A percentile compares a stretch with the other conserved stretches of the same genome.
Conservation (phyloP, 78 protist species). For the Pelomyxa schiedti region DNA sequence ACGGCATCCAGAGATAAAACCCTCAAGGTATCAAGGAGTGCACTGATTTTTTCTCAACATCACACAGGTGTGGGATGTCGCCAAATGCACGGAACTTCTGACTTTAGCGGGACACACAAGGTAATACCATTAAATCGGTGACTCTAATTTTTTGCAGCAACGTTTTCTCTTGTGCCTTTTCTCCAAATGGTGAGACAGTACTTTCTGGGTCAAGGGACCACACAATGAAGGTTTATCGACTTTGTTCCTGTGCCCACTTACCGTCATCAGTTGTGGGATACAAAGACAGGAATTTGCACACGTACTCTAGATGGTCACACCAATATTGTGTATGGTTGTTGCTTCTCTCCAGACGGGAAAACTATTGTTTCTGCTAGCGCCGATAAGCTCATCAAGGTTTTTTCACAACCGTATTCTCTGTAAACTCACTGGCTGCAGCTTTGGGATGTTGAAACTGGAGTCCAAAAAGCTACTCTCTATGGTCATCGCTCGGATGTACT, state of each 20-base stretch:
- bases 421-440: not conserved
- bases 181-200: not conserved
- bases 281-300: no score
- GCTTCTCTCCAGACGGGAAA: not conserved
- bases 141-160: no score
- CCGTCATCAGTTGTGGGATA: no score
- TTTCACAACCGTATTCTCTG: not conserved
- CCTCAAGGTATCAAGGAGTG: not conserved
- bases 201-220: not conserved
- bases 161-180: not conserved
- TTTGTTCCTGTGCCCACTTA: not conserved
- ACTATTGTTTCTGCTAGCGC: not conserved
- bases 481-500: not conserved
- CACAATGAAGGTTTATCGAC: not conserved
- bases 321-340: not conserved
- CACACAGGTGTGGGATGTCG: not conserved
- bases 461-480: not conserved
- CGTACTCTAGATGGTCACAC: not conserved
- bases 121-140: no score
- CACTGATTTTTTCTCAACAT: not conserved
- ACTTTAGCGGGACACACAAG: not conserved
- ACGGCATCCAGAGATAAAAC: not conserved
- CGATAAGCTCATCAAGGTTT: not conserved
- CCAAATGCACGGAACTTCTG: not conserved
- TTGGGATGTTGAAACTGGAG: not conserved